Percentiles rank a stretch among this genome's conserved stretches.
phyloP scores from a whole-genome alignment of 768 basidiomycete genomes.

The Dendrothele bispora region DNA sequence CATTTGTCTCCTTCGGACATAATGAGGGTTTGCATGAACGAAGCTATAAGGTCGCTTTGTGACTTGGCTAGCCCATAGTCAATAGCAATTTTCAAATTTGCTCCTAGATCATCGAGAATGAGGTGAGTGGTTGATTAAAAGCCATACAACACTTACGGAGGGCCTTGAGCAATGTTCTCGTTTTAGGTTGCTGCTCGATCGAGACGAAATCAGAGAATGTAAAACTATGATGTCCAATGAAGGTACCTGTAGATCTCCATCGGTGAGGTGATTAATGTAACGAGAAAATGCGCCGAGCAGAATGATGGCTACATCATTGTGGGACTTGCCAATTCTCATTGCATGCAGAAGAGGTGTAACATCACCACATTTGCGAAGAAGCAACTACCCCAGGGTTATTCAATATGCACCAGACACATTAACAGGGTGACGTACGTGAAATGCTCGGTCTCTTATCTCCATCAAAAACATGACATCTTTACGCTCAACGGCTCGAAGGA shows the following conservation, averaged over 20 bases:
- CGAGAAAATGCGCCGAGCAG: constrained; percentile 89
- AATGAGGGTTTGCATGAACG: constrained; percentile 90
- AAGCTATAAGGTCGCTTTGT: constrained; percentile 84
- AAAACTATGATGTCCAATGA: no score
- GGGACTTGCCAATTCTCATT: constrained; percentile 74
- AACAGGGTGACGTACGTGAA: constrained; percentile 56
- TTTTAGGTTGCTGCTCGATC: constrained; percentile 60
- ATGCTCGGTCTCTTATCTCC: constrained; percentile 79
- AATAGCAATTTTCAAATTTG: constrained; percentile 90
- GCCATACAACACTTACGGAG: constrained; percentile 54
- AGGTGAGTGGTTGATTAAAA: constrained; percentile 4
- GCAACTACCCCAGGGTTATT: constrained; percentile 42
- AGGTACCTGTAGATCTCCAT: constrained; percentile 58
- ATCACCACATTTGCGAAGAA: constrained; percentile 83
- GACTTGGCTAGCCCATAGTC: constrained; percentile 81
- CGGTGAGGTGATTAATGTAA: constrained; percentile 86
- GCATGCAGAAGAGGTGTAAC: constrained; percentile 90
- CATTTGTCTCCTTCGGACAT: constrained; percentile 96
- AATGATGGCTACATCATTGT: constrained; percentile 83
- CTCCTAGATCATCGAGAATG: constrained; percentile 37
- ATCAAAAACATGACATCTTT: constrained; percentile 82
- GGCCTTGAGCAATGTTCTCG: constrained; percentile 72
- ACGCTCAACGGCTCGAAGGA: constrained; percentile 82
- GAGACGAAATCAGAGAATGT: background rate
- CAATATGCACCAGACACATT: background rate